Percentiles rank a stretch among this genome's conserved stretches.
Evolutionary conservation across 164 flowering plant species (phyloP).

Genomic region (Chimonanthus salicifolius): DNA sequence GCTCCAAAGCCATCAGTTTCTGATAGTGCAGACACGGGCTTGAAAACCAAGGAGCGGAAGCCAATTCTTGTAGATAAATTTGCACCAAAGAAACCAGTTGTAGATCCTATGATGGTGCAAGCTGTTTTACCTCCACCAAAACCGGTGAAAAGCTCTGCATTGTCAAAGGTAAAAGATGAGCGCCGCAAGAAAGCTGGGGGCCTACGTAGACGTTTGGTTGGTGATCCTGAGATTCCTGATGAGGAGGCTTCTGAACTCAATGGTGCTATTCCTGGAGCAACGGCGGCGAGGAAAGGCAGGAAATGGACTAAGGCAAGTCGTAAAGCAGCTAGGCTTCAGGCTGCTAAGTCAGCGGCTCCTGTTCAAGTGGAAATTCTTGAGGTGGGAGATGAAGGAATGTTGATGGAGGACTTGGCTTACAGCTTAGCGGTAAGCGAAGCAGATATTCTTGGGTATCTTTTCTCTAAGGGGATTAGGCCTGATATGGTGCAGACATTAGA

Average conservation of each 20-base stretch:
- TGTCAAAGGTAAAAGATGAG: conserved; percentile 58
- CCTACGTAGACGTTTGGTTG: conserved; percentile 41
- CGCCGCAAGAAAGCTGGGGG: conserved; percentile 54
- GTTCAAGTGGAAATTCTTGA: conserved; percentile 84
- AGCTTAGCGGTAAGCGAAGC: conserved; percentile 75
- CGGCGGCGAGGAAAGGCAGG: conserved; percentile 58
- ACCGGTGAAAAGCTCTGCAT: conserved; percentile 44
- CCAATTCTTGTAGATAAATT: conserved; percentile 85
- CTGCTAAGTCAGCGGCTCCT: conserved; percentile 83
- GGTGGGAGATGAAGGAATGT: conserved; percentile 87
- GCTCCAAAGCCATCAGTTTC: conserved; percentile 29
- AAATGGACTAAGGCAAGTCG: conserved; percentile 91
- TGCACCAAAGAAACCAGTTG: conserved; percentile 65
- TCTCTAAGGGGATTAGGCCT: conserved; percentile 71
- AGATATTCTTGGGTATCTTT: conserved; percentile 71
- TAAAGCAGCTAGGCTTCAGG: conserved; percentile 76
- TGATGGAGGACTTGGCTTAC: conserved; percentile 70
- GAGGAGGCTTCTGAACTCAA: conserved; percentile 60
- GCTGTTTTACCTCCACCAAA: conserved; percentile 62
- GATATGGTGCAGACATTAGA: conserved; percentile 73
- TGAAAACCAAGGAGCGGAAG: conserved; percentile 46
- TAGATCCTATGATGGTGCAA: conserved; percentile 59
- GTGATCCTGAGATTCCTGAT: conserved; percentile 36
- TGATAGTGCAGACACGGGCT: conserved; percentile 20
- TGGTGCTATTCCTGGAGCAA: conserved; percentile 57